Evolutionary conservation across 805 yeast species (phyloP), one percentile per base, ranked within the genome.

Genomic region (Jamesozyma piceae): DNA sequence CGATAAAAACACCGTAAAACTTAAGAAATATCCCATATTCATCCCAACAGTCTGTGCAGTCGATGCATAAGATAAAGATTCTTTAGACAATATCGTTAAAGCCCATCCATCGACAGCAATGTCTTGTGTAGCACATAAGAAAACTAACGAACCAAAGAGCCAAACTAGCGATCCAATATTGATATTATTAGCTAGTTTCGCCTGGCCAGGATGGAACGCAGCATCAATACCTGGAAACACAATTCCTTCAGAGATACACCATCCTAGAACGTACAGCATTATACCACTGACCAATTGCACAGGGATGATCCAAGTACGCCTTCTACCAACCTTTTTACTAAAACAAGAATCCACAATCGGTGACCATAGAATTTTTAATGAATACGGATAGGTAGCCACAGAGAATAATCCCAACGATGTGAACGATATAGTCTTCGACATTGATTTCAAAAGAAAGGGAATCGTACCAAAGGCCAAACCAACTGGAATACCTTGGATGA

Each of bases 81-180:
- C 76, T 21, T 79, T 78, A 15, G 89, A 78, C 41, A 92, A 68
- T 32, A 90, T 78, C 1, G 96, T 92, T 55, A 92, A 67, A 0
- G 97, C 97, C 98, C 98, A 92, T 10, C 98, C 97, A 65, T 92
- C 98, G 19, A 92, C 98, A 0, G 98, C 97, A 43, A 92, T 92
- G 60, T 92, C 98, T 63, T 92, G 98, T 0, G 98, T 90, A 1
- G 97, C 97, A 66, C 97, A 89, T 46, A 89, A 70, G 44, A 90
- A 75, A 27, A 92, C 92, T 45, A 92, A 67, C 19, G 77, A 49
- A 53, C 89, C 84, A 63, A 92, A 92, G 43, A 77, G 71, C 39
- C 68, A 51, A 0, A 97, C 86, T 47, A 92, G 74, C 2, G 64
- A 57, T 14, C 43, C 19, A 15, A 61, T 46, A 36, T 53, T 48